Percentiles rank a stretch among this genome's conserved stretches.
phyloP scores from a whole-genome alignment of 1,284 basidiomycete genomes.

The Coniferiporia sulphurascens region DNA sequence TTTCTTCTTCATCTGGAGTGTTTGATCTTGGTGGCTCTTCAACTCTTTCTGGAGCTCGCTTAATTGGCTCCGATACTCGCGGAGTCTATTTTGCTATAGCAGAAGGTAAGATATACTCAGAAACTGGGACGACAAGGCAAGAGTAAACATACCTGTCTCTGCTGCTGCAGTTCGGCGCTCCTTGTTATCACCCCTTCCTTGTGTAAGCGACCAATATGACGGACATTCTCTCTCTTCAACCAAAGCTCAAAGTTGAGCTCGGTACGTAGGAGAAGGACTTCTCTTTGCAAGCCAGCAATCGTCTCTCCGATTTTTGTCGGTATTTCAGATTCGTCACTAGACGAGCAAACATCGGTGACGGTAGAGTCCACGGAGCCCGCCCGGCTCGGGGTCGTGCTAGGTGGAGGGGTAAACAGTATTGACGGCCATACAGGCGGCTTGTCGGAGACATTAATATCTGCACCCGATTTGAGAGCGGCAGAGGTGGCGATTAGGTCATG shows the following conservation, averaged over 20 bases:
- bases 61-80: conserved; percentile 65
- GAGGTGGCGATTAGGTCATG: conserved; percentile 68
- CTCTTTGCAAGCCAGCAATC: conserved; percentile 65
- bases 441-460: conserved; percentile 53
- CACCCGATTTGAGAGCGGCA: conserved; percentile 60
- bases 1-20: conserved; percentile 57
- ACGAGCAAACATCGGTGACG: conserved; percentile 17
- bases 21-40: conserved; percentile 58
- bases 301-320: conserved; percentile 51
- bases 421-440: conserved; percentile 46
- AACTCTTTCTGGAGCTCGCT: conserved; percentile 56
- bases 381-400: conserved; percentile 19
- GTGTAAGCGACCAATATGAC: conserved; percentile 73
- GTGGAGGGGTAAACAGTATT: conserved; percentile 30
- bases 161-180: conserved; percentile 72
- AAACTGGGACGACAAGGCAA: background rate
- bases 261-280: conserved; percentile 66
- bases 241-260: conserved; percentile 81
- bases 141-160: conserved; percentile 53
- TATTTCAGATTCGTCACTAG: conserved; percentile 24
- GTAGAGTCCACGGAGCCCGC: conserved; percentile 21
- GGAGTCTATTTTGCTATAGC: conserved; percentile 66
- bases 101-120: background rate
- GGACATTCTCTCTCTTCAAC: conserved; percentile 71
- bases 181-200: conserved; percentile 66